Evolutionary conservation across 176 grass and related monocot species (phyloP).

Genomic region (Leersia perrieri): DNA sequence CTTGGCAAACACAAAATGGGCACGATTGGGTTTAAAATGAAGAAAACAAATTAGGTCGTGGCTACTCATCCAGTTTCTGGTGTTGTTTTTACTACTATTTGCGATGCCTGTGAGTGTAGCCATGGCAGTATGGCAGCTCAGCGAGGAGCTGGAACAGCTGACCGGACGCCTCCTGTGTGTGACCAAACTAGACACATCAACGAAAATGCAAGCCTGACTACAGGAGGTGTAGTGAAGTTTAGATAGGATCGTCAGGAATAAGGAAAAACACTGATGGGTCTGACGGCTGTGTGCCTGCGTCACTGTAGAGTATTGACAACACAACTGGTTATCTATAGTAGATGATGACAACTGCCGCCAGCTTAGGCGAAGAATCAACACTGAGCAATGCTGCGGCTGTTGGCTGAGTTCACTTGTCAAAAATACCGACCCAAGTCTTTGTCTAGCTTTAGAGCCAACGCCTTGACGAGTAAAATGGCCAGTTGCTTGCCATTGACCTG

Average conservation of each 20-base stretch:
- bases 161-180: background rate
- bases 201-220: background rate
- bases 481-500: background rate
- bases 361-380: conserved; percentile 8
- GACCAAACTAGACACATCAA: background rate
- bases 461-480: conserved; percentile 30
- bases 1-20: background rate
- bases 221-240: background rate
- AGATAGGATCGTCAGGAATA: background rate
- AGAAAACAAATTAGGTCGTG: background rate
- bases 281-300: conserved; percentile 6
- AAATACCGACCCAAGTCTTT: background rate
- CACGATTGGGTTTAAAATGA: background rate
- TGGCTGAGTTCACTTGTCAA: background rate
- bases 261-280: background rate
- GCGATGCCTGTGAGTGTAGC: background rate
- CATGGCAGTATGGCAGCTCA: background rate
- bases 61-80: background rate
- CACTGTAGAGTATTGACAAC: background rate
- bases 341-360: background rate
- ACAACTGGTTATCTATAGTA: no score
- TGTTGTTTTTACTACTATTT: background rate
- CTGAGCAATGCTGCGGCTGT: background rate
- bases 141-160: background rate
- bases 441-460: conserved; percentile 19